Conservation (phyloP, 2,329 filamentous ascomycete genomes). For the Aspergillus versicolor region DNA sequence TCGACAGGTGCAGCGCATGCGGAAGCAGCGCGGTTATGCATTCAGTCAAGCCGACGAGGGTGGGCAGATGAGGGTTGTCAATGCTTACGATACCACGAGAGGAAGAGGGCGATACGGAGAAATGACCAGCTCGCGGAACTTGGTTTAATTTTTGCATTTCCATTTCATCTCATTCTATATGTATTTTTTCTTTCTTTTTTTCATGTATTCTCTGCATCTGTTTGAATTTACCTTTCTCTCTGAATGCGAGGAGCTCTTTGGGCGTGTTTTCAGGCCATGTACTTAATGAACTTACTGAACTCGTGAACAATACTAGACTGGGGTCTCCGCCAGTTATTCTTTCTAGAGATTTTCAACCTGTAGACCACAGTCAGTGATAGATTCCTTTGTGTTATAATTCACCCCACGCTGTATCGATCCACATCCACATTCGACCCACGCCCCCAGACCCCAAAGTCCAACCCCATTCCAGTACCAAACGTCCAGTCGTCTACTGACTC, state of each 20-base stretch:
- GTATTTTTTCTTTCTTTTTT: background rate
- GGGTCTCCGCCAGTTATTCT: background rate
- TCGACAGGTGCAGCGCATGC: slow-evolving; percentile 96
- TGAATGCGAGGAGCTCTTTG: background rate
- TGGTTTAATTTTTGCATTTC: slow-evolving; percentile 22
- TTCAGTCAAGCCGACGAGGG: slow-evolving; percentile 97
- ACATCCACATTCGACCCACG: too few relatives aligned
- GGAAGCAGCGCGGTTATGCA: slow-evolving; percentile 96
- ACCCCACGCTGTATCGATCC: background rate
- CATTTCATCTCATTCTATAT: background rate
- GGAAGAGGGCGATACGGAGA: slow-evolving; percentile 91
- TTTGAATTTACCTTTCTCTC: slow-evolving; percentile 3
- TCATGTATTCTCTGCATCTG: slow-evolving; percentile 2
- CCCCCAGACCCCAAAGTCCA: background rate
- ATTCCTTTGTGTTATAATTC: too few relatives aligned
- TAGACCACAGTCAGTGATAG: too few relatives aligned
- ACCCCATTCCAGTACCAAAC: background rate
- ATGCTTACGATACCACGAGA: slow-evolving; percentile 96
- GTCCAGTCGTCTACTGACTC: background rate
- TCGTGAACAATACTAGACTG: background rate
- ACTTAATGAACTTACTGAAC: slow-evolving; percentile 3
- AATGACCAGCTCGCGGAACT: slow-evolving; percentile 67
- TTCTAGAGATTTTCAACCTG: too few relatives aligned
- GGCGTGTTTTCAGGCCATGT: background rate
- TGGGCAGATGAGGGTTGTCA: slow-evolving; percentile 82